These are phyloP conservation scores for Hypericum perforatum DNA, from an alignment of 345 rosid genomes.

Conservation along the genomic window DNA sequence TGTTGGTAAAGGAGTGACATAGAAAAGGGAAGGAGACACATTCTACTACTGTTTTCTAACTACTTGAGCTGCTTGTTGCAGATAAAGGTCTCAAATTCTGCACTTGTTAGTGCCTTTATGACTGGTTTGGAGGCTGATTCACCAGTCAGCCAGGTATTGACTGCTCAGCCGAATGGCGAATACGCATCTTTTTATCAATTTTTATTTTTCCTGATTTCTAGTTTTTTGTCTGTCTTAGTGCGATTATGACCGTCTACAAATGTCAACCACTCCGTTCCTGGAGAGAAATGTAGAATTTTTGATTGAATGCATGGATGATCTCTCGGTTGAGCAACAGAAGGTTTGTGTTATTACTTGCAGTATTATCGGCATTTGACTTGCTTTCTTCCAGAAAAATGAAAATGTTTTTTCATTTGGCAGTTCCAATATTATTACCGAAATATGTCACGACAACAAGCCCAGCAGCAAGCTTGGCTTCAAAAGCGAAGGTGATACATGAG, in stretches of 20 bases:
- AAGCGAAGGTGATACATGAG: conserved; percentile 58
- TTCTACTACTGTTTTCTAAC: neutral
- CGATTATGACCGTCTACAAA: conserved; percentile 83
- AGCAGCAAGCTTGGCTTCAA: conserved; percentile 98
- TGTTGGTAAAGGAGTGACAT: too few species aligned
- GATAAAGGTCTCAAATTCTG: conserved; percentile 98
- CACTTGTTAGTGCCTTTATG: conserved; percentile 97
- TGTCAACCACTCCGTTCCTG: conserved; percentile 70
- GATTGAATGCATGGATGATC: conserved; percentile 97
- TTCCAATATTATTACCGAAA: conserved; percentile 80
- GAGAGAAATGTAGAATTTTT: conserved; percentile 92
- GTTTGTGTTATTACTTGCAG: conserved; percentile 24
- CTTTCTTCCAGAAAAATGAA: conserved; percentile 8
- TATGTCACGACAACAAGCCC: conserved; percentile 89
- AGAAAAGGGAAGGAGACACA: neutral
- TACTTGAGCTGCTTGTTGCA: conserved; percentile 21
- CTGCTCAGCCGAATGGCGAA: neutral
- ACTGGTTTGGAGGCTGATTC: conserved; percentile 85
- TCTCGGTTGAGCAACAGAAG: conserved; percentile 89
- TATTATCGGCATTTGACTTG: neutral
- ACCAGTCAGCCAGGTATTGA: conserved; percentile 71
- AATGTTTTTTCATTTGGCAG: conserved; percentile 30
- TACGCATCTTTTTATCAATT: neutral
- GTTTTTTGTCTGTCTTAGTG: conserved; percentile 34
- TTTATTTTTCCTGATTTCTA: neutral